Percentiles rank a stretch among this genome's conserved stretches.
Conservation (phyloP, 2,329 filamentous ascomycete genomes). For the Knufia fluminis region DNA sequence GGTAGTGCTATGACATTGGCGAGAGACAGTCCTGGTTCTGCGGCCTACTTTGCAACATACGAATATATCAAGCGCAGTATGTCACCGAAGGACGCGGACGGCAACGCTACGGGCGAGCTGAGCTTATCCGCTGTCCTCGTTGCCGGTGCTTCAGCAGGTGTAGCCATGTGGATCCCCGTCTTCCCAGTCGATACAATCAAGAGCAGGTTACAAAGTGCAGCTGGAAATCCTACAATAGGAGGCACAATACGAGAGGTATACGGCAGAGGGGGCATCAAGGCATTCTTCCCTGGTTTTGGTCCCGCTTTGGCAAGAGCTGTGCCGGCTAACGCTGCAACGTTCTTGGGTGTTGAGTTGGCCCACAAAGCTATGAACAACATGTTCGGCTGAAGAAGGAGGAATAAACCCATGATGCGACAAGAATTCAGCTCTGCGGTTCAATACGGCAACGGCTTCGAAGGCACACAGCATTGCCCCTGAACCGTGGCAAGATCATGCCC, state of each 20-base stretch:
- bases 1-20: constrained; percentile 85
- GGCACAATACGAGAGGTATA: constrained; percentile 78
- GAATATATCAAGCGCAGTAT: constrained; percentile 85
- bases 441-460: no score
- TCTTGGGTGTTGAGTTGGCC: constrained; percentile 47
- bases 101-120: constrained; percentile 65
- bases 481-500: no score
- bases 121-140: constrained; percentile 73
- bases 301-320: constrained; percentile 88
- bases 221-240: constrained; percentile 70
- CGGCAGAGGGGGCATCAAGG: constrained; percentile 68
- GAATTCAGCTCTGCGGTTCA: no score
- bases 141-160: constrained; percentile 80
- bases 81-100: constrained; percentile 70
- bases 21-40: constrained; percentile 82
- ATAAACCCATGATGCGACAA: no score
- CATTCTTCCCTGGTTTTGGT: constrained; percentile 95
- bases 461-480: no score
- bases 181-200: constrained; percentile 98
- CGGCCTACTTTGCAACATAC: constrained; percentile 95
- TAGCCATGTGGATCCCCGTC: constrained; percentile 99
- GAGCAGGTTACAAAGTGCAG: constrained; percentile 81
- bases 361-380: constrained; percentile 42
- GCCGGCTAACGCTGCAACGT: constrained; percentile 93
- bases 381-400: constrained; percentile 28